Percentiles rank a stretch among this genome's conserved stretches.
Conservation (phyloP, 2,329 filamentous ascomycete genomes). For the Passalora sequoiae region DNA sequence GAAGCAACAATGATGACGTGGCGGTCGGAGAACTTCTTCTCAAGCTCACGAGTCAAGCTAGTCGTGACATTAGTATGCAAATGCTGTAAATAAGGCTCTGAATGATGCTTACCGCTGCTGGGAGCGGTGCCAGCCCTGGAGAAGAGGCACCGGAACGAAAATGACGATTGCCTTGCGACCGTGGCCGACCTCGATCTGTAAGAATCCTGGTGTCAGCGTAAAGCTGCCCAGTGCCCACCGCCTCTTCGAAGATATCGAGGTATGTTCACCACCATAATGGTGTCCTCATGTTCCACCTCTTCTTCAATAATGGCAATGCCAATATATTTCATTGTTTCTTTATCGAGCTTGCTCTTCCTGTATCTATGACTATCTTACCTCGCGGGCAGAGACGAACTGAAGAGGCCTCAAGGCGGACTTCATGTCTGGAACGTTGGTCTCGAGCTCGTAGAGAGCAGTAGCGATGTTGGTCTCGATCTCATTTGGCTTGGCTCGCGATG, state of each 20-base stretch:
- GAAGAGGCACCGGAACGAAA: constrained; percentile 99
- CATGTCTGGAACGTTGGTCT: constrained; percentile 98
- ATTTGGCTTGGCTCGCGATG: constrained; percentile 89
- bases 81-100: constrained; percentile 4
- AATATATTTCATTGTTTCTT: neutral
- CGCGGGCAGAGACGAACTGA: constrained; percentile 97
- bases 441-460: constrained; percentile 95
- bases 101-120: constrained; percentile 84
- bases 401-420: constrained; percentile 93
- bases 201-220: constrained; percentile 53
- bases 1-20: constrained; percentile 98
- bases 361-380: constrained; percentile 66
- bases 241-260: constrained; percentile 42
- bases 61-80: constrained; percentile 11
- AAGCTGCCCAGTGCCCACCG: constrained; percentile 53
- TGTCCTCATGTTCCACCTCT: constrained; percentile 10
- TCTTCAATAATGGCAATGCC: constrained; percentile 9
- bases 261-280: constrained; percentile 11
- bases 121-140: constrained; percentile 97
- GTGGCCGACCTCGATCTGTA: constrained; percentile 98
- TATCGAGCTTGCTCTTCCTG: neutral
- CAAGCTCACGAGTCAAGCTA: constrained; percentile 98
- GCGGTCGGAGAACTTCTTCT: constrained; percentile 99
- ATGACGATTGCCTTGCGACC: constrained; percentile 99
- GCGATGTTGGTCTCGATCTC: constrained; percentile 98